These are phyloP conservation scores for Fusarium buxicola DNA, from an alignment of 2,329 filamentous ascomycete species.

Conservation along the genomic window DNA sequence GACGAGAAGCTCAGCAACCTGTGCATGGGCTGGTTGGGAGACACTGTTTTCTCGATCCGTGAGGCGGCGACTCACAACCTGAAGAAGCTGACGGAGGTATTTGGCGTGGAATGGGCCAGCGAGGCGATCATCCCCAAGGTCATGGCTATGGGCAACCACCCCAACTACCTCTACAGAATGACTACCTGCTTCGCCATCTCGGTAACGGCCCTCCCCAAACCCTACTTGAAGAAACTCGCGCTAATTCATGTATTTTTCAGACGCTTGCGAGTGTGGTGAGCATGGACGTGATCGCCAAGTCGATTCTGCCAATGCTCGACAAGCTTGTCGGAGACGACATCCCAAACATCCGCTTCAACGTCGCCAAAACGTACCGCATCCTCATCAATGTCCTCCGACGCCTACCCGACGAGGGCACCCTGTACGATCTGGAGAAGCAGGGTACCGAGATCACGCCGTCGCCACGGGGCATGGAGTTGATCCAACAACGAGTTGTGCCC, in stretches of 20 bases:
- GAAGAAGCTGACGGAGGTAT: slow-evolving; percentile 98
- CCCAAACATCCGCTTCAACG: slow-evolving; percentile 99
- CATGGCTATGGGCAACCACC: slow-evolving; percentile 97
- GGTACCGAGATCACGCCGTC: slow-evolving; percentile 72
- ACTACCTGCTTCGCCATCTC: slow-evolving; percentile 99
- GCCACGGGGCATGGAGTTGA: slow-evolving; percentile 79
- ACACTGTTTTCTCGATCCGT: slow-evolving; percentile 98
- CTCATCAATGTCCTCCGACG: slow-evolving; percentile 92
- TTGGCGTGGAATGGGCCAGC: slow-evolving; percentile 97
- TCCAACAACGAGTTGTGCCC: slow-evolving; percentile 86
- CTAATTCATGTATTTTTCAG: slow-evolving; percentile 60
- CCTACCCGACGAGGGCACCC: slow-evolving; percentile 87
- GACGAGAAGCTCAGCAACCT: slow-evolving; percentile 95
- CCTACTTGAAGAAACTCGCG: background rate
- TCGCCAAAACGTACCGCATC: slow-evolving; percentile 95
- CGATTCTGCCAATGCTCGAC: slow-evolving; percentile 95
- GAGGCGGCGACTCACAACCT: slow-evolving; percentile 97
- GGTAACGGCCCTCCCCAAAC: slow-evolving; percentile 67
- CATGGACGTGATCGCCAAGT: slow-evolving; percentile 90
- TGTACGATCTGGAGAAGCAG: slow-evolving; percentile 86
- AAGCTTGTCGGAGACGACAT: slow-evolving; percentile 95
- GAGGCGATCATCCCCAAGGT: slow-evolving; percentile 98
- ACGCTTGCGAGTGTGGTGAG: slow-evolving; percentile 94
- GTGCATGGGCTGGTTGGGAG: slow-evolving; percentile 98
- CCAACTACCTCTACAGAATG: slow-evolving; percentile 99